Evolutionary conservation across 768 basidiomycete species (phyloP), one percentile per base, ranked within the genome.

Genomic region (Cytidiella melzeri): DNA sequence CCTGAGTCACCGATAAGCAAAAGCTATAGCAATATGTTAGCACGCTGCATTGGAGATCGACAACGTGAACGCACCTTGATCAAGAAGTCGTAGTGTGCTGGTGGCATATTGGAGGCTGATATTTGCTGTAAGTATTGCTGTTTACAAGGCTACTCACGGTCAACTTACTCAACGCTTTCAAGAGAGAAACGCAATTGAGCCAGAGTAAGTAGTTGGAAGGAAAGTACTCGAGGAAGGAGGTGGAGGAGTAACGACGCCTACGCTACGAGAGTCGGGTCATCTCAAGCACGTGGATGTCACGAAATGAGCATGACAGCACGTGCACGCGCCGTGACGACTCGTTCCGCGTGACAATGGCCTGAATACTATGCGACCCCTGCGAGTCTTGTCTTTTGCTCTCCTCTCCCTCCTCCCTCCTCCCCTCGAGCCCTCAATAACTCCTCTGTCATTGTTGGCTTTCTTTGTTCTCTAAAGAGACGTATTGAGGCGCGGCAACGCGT

Each of bases 1-100:
- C 93, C 93, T 57, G 93, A 96, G 71, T 96, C 93, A 47, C 93
- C 93, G 63, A 96, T 96, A 68, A 95, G 86, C 51, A 96, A 79
- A 58, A 97, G 84, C 87, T 95, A 65, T 49, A 40, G 47, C 36
- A 53, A 34, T 53, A 38, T 13, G n/a, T n/a, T n/a, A n/a, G n/a
- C n/a, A n/a, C n/a, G n/a, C n/a, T n/a, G n/a, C n/a, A n/a, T n/a
- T n/a, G n/a, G n/a, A n/a, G 15, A 25, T 5, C 24, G 26, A 25
- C 38, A 18, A 30, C n/a, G 12, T 25, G 15, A 37, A 23, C 42
- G 18, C 53, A 87, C 89, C 76, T 89, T 94, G 82, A 93, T 91
- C 69, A 94, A 79, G 62, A 96, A 95, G 75, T 98, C 94, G 73
- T 97, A 98, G 70, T 96, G 92, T 45, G 91, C 87, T 48, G 89